Evolutionary conservation across 129 eudicot genomes (phyloP).

Genomic region (Tanacetum coccineum): DNA sequence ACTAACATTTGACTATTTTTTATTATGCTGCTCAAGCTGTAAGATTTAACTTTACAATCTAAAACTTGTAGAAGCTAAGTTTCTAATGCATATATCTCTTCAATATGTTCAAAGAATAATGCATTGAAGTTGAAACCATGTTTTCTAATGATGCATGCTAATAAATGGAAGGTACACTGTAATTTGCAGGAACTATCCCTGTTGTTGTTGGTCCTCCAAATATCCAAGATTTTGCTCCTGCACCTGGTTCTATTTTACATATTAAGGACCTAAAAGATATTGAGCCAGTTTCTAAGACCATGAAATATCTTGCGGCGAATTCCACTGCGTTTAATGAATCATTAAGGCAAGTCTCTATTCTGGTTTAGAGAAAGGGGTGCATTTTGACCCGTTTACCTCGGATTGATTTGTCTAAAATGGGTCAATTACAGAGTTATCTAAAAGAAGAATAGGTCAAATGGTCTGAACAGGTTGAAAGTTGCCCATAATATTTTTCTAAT

Average conservation of each 20-base stretch:
- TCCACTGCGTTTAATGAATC: slow-evolving; percentile 71
- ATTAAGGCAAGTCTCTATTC: slow-evolving; percentile 44
- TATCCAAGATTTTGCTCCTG: slow-evolving; percentile 93
- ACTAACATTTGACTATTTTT: neutral
- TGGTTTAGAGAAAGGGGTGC: neutral
- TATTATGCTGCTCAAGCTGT: neutral
- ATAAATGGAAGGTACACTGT: slow-evolving; percentile 7
- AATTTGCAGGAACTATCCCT: slow-evolving; percentile 69
- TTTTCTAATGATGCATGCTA: slow-evolving; percentile 6
- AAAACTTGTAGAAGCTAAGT: neutral
- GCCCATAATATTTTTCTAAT: no score
- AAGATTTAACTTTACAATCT: neutral
- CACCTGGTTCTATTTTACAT: slow-evolving; percentile 68
- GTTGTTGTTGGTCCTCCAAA: slow-evolving; percentile 97
- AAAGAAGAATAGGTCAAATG: neutral
- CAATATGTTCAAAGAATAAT: neutral
- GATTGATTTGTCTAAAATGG: neutral
- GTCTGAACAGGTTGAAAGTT: neutral
- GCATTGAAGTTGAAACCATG: neutral
- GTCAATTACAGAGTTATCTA: neutral
- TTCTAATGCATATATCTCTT: neutral
- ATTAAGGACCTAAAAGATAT: slow-evolving; percentile 72
- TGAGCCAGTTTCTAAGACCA: slow-evolving; percentile 56
- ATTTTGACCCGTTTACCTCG: neutral
- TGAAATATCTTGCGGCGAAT: slow-evolving; percentile 80